phyloP scores from a whole-genome alignment of 345 rosid species.

The Passiflora organensis region DNA sequence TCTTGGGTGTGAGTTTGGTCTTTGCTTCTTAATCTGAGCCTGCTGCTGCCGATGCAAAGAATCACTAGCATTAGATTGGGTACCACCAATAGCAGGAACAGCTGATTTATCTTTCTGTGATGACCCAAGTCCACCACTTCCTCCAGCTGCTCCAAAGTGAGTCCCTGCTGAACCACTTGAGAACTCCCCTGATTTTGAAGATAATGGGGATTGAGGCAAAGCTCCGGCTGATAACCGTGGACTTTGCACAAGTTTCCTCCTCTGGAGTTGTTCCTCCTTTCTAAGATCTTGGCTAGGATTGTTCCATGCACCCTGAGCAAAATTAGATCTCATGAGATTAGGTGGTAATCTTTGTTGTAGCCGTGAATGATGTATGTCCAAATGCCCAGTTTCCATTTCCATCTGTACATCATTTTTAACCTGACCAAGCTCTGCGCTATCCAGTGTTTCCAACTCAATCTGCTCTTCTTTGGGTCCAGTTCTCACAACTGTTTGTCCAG shows the following conservation, averaged over 20 bases:
- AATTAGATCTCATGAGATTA: conserved; percentile 50
- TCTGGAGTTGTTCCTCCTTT: conserved; percentile 72
- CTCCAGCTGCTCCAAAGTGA: conserved; percentile 66
- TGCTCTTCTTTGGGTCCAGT: conserved; percentile 69
- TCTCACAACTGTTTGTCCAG: conserved; percentile 61
- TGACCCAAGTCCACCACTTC: conserved; percentile 41
- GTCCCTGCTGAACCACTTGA: conserved; percentile 82
- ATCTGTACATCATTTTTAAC: conserved; percentile 46
- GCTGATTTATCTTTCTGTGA: conserved; percentile 70
- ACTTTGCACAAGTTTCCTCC: conserved; percentile 78
- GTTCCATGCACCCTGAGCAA: conserved; percentile 64
- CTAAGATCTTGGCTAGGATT: conserved; percentile 60
- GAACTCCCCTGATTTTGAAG: conserved; percentile 95
- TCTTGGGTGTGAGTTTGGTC: conserved; percentile 73
- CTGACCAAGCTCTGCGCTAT: conserved; percentile 39
- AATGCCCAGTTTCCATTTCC: conserved; percentile 52
- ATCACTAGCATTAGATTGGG: conserved; percentile 75
- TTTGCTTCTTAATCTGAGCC: conserved; percentile 55
- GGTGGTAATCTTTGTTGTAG: conserved; percentile 54
- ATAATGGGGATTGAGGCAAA: conserved; percentile 81
- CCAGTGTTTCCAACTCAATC: conserved; percentile 60
- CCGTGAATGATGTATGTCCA: conserved; percentile 54
- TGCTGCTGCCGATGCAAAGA: conserved; percentile 69
- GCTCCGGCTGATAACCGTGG: conserved; percentile 77
- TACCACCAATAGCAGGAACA: conserved; percentile 54